Conservation (phyloP, 2,329 filamentous ascomycete genomes). For the Cladosporium sp. region DNA sequence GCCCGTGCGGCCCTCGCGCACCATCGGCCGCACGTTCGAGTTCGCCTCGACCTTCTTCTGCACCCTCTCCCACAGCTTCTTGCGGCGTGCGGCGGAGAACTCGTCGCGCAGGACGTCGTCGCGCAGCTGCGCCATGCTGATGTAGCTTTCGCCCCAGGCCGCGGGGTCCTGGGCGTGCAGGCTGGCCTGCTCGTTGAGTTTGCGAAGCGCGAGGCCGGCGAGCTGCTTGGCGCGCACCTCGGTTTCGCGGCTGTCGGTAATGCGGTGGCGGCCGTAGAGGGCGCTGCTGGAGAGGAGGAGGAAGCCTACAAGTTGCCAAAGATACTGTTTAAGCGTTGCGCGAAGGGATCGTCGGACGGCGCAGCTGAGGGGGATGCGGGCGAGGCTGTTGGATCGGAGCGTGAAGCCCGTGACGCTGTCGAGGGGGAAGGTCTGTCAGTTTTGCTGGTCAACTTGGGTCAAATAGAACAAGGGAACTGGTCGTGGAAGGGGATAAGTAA, state of each 20-base stretch:
- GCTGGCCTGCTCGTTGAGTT: conserved; percentile 76
- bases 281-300: conserved; percentile 43
- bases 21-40: conserved; percentile 79
- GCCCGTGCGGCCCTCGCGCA: conserved; percentile 51
- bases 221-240: conserved; percentile 72
- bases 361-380: conserved; percentile 81
- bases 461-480: conserved; percentile 11
- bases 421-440: conserved; percentile 82
- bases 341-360: conserved; percentile 71
- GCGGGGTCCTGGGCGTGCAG: conserved; percentile 61
- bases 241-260: conserved; percentile 58
- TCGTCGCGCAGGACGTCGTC: conserved; percentile 84
- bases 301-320: conserved; percentile 71
- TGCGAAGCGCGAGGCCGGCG: conserved; percentile 76
- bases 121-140: conserved; percentile 81
- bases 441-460: conserved; percentile 9
- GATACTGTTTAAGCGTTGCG: conserved; percentile 77
- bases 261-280: conserved; percentile 58
- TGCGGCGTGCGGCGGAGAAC: conserved; percentile 67
- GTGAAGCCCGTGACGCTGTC: conserved; percentile 53
- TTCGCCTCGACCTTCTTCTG: conserved; percentile 84
- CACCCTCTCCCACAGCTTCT: conserved; percentile 79
- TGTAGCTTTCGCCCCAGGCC: conserved; percentile 65
- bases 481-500: conserved; percentile 15
- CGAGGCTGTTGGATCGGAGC: conserved; percentile 83